Base-by-base conservation (phyloP, 176 grass and related monocot genomes). In the Ensete glaucum region DNA sequence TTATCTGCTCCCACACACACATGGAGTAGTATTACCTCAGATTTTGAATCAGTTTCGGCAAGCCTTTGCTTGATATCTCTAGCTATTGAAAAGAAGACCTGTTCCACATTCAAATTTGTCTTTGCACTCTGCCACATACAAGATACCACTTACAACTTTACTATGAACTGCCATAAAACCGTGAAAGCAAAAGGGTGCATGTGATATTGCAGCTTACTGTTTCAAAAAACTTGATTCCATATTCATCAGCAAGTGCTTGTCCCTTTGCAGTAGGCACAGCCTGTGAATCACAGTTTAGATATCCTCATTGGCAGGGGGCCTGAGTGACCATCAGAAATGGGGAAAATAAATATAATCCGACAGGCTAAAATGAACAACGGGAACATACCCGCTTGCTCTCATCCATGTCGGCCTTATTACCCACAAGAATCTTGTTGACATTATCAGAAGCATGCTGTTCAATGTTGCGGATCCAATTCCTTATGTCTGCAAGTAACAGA, bases 391-490 rank as follows among this genome's bases (percentile, higher is more conserved):
- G 59, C 50, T 65, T 77, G 74, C 74, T 77, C 59, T 77, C 74
- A 65, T 77, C 74, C 74, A 77, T 77, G 48, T 77, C 74, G 25
- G 74, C 74, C 20, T 77, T 77, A 21, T 77, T 77, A 64, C 74
- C 74, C 49, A 77, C 74, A 51, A 77, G 57, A 52, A 77, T 64
- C 25, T 77, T 77, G 74, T 77, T 77, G 12, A 77, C 74, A 52
- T 77, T 77, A 64, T 77, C 74, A 26, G 74, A 77, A 77, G 74
- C 74, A 65, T 77, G 74, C 8, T 77, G 74, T 77, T 77, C 74
- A 53, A 77, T 77, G 48, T 77, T 77, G 34, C 60, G 58, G 19
- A 77, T 77, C 74, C 74, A 77, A 64, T 77, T 77, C 20, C 74
- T 77, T 51, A 77, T 77, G 74, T 77, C 74, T 77, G 59, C 49